Conservation (phyloP, 1,139 yeast species). For the Debaryomyces sp. region DNA sequence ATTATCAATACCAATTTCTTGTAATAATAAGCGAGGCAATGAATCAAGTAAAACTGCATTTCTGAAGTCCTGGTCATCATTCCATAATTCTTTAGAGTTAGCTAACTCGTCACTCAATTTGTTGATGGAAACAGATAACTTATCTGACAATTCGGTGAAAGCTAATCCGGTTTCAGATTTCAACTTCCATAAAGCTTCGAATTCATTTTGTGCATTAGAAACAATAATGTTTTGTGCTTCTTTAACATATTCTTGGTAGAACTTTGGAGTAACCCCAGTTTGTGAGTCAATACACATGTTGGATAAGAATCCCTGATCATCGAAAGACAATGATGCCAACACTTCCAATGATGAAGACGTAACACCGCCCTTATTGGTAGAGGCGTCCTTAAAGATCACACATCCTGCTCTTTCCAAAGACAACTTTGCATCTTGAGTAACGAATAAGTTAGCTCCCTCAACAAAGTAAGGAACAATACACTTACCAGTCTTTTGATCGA, state of each 20-base stretch:
- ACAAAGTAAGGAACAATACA: conserved; percentile 83
- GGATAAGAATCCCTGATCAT: conserved; percentile 75
- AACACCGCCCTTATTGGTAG: conserved; percentile 98
- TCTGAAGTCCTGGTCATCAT: conserved; percentile 74
- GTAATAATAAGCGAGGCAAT: conserved; percentile 73
- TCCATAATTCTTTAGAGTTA: conserved; percentile 82
- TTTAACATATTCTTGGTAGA: conserved; percentile 79
- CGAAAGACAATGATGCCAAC: conserved; percentile 89
- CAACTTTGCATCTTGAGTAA: conserved; percentile 91
- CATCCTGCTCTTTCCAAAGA: conserved; percentile 86
- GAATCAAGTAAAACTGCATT: conserved; percentile 76
- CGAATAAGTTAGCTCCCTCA: conserved; percentile 96
- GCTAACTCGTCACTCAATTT: conserved; percentile 88
- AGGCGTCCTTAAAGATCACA: conserved; percentile 89
- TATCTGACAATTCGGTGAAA: conserved; percentile 80
- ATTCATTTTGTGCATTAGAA: conserved; percentile 80
- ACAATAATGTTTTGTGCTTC: conserved; percentile 80
- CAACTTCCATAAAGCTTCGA: conserved; percentile 84
- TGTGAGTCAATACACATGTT: conserved; percentile 71
- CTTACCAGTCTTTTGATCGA: conserved; percentile 77
- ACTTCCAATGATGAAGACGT: conserved; percentile 96
- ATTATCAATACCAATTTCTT: conserved; percentile 73
- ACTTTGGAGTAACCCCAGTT: conserved; percentile 61
- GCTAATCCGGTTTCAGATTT: conserved; percentile 68
- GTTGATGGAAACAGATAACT: conserved; percentile 83